These are phyloP conservation scores for Neurospora sublineolata DNA, from an alignment of 495 filamentous ascomycete genomes.

Conservation along the genomic window DNA sequence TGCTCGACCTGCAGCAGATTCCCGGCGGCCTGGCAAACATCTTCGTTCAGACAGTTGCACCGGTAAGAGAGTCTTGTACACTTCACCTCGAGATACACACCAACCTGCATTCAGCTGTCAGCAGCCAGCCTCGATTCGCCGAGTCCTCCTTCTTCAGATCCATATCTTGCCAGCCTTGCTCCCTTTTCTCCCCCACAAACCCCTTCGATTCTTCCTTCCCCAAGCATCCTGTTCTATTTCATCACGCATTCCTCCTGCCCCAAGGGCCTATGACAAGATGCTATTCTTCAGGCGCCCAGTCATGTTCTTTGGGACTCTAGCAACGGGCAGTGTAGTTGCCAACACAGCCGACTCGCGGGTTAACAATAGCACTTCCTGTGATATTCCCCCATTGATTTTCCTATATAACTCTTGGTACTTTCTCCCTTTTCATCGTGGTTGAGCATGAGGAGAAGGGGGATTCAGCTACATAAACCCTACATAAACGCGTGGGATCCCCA, in stretches of 20 bases:
- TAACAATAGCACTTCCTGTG: neutral
- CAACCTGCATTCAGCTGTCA: neutral
- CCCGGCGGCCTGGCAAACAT: neutral
- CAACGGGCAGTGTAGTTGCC: neutral
- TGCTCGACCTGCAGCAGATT: neutral
- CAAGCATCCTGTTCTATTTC: neutral
- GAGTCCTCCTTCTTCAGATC: neutral
- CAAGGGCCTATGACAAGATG: neutral
- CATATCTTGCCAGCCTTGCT: neutral
- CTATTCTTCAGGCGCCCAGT: neutral
- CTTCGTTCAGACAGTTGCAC: neutral
- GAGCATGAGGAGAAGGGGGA: neutral
- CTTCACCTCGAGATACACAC: neutral
- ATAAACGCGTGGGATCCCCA: neutral
- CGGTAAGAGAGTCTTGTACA: neutral
- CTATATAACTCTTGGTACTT: neutral
- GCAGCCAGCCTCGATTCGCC: neutral
- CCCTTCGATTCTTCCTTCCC: neutral
- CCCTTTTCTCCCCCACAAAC: neutral
- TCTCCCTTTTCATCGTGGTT: neutral
- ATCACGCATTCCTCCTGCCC: neutral
- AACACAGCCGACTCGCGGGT: neutral
- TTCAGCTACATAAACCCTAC: neutral
- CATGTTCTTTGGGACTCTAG: neutral
- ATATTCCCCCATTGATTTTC: neutral